Evolutionary conservation across 1,284 basidiomycete species (phyloP).

Genomic region (Ceratobasidium sp.): DNA sequence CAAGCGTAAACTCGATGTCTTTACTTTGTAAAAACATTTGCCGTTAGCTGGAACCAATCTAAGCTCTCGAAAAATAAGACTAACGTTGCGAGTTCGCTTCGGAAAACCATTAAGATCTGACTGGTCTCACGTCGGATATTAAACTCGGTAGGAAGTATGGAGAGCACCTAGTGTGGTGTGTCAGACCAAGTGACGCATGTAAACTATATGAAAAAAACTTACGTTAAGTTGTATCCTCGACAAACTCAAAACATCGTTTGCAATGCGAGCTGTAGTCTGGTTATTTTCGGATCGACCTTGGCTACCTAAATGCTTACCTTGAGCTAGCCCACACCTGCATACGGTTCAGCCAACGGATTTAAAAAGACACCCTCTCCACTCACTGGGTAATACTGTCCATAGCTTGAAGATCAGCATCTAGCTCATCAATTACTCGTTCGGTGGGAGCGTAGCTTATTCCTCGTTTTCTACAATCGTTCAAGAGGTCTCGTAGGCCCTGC

Average conservation of each 20-base stretch:
- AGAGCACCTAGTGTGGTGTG: conserved; percentile 20
- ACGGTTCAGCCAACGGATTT: not conserved
- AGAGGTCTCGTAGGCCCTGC: conserved; percentile 47
- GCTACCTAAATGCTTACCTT: conserved; percentile 19
- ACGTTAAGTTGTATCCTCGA: conserved; percentile 59
- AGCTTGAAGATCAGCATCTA: conserved; percentile 59
- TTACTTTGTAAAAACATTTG: conserved; percentile 49
- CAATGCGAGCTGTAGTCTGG: conserved; percentile 58
- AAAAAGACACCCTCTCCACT: not conserved
- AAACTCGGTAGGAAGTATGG: conserved; percentile 44
- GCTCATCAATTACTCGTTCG: conserved; percentile 54
- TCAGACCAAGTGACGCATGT: not conserved
- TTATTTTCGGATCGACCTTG: too few species aligned
- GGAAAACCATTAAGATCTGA: conserved; percentile 53
- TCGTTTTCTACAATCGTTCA: conserved; percentile 36
- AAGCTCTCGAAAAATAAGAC: conserved; percentile 14
- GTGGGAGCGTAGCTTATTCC: conserved; percentile 30
- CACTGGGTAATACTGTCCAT: conserved; percentile 42
- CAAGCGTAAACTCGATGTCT: conserved; percentile 51
- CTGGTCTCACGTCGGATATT: conserved; percentile 36
- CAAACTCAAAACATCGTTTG: conserved; percentile 61
- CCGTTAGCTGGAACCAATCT: too few species aligned
- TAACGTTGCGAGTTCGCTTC: conserved; percentile 59
- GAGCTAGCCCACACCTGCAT: conserved; percentile 34
- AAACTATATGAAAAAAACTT: not conserved